Conservation (phyloP, 2,329 filamentous ascomycete species). For the Gaeumannomyces tritici region DNA sequence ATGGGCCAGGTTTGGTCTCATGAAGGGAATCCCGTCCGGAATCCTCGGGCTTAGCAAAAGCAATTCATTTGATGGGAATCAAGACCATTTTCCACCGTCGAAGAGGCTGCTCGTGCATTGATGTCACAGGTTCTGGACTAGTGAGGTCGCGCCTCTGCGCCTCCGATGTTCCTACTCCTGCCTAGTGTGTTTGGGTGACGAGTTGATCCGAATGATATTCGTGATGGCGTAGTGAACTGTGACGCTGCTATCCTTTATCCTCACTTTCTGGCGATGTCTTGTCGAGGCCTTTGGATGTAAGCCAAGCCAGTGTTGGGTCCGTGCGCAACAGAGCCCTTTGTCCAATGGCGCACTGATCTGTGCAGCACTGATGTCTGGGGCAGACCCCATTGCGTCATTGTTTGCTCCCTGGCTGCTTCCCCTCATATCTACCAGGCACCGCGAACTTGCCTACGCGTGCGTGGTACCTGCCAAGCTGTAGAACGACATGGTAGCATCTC, state of each 20-base stretch:
- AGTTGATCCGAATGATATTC: neutral
- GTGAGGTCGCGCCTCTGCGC: too few relatives aligned
- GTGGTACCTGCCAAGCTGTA: neutral
- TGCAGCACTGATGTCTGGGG: too few relatives aligned
- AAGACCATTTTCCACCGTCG: neutral
- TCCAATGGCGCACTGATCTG: neutral
- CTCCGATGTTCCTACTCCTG: neutral
- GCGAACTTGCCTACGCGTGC: neutral
- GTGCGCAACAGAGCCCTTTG: neutral
- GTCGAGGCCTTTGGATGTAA: too few relatives aligned
- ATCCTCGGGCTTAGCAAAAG: conserved; percentile 4
- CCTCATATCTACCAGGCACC: neutral
- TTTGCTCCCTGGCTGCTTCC: neutral
- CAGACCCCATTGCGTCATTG: neutral
- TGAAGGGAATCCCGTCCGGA: neutral
- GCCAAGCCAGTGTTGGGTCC: neutral
- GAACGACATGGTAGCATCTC: neutral
- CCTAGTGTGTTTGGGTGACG: neutral
- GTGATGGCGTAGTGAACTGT: neutral
- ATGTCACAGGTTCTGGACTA: neutral
- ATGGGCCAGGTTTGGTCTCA: conserved; percentile 5
- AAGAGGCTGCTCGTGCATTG: conserved; percentile 14
- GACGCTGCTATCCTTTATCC: too few relatives aligned
- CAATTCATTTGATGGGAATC: conserved; percentile 1
- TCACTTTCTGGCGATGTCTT: too few relatives aligned